Evolutionary conservation across 305 asterid species (phyloP), one percentile per base, ranked within the genome.

Genomic region (Fraxinus latifolia): DNA sequence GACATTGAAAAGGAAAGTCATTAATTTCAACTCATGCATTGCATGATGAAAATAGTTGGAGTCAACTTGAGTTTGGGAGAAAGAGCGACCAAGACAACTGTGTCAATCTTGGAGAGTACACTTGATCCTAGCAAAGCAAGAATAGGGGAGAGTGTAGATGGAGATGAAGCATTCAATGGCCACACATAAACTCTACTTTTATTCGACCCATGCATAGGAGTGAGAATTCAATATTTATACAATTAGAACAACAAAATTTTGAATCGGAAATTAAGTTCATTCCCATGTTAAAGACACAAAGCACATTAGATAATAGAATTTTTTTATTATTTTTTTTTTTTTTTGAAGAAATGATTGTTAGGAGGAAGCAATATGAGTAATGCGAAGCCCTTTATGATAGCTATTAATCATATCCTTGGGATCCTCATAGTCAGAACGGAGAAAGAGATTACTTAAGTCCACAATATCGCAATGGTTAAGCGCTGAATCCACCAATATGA

Each of bases 1-100:
- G 17, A 47, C 77, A 7, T 80, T 17, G 36, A 42, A 78, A 82
- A 81, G 67, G 77, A 77, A 83, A 60, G 68, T 74, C 17, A 3
- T 67, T 86, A 31, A 76, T 80, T 82, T 81, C 65, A 39, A 39
- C 47, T 7, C 47, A 8, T 39, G 47, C 14, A 39, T 39, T 39
- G 47, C 47, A 39, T 39, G 14, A 39, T 39, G 47, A 6, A 39
- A 9, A 39, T 39, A 39, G 47, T 39, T 14, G 17, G 58, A 47
- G 58, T 14, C 17, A 47, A 47, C 58, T 47, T 9, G 58, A 9
- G 4, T n/a, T 47, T 14, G 0, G 17, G 17, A 47, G 58, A 47
- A 47, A 11, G 58, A 47, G 58, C 19, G 4, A 47, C 58, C 58
- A 47, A 47, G 58, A 4, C 58, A 11, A 47, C 58, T 34, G 7